Percentiles rank a stretch among this genome's conserved stretches.
Evolutionary conservation across 2,329 filamentous ascomycete genomes (phyloP).

Genomic region (Nemania serpens): DNA sequence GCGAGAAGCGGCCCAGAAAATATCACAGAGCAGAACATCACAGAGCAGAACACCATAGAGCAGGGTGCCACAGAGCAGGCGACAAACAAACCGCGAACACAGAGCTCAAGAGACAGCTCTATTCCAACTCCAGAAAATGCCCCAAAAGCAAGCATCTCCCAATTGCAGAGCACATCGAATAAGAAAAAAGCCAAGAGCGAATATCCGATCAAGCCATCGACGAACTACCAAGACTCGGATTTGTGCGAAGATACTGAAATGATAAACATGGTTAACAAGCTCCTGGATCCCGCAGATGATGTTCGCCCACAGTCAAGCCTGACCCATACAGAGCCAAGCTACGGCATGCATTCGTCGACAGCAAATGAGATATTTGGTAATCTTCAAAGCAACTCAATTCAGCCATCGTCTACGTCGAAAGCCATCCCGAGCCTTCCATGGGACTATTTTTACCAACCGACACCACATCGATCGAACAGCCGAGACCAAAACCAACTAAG

Average conservation of each 20-base stretch:
- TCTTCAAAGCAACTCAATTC: constrained; percentile 42
- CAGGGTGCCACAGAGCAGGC: not conserved
- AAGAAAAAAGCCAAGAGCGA: constrained; percentile 34
- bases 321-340: constrained; percentile 51
- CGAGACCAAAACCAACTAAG: constrained; percentile 31
- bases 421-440: constrained; percentile 54
- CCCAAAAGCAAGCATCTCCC: not conserved
- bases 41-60: constrained; percentile 8
- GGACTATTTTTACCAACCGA: constrained; percentile 51
- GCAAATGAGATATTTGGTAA: constrained; percentile 56
- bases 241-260: constrained; percentile 47
- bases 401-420: constrained; percentile 43
- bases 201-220: constrained; percentile 13
- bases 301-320: constrained; percentile 34
- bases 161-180: not conserved
- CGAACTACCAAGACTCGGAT: constrained; percentile 32
- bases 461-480: constrained; percentile 32
- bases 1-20: constrained; percentile 18
- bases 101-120: not conserved
- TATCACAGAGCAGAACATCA: constrained; percentile 1
- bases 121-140: not conserved
- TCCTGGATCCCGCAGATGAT: constrained; percentile 39
- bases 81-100: not conserved
- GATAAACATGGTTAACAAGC: constrained; percentile 48
- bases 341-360: constrained; percentile 59